phyloP scores from a whole-genome alignment of 495 filamentous ascomycete genomes.

The Hypoxylon lenormandii region DNA sequence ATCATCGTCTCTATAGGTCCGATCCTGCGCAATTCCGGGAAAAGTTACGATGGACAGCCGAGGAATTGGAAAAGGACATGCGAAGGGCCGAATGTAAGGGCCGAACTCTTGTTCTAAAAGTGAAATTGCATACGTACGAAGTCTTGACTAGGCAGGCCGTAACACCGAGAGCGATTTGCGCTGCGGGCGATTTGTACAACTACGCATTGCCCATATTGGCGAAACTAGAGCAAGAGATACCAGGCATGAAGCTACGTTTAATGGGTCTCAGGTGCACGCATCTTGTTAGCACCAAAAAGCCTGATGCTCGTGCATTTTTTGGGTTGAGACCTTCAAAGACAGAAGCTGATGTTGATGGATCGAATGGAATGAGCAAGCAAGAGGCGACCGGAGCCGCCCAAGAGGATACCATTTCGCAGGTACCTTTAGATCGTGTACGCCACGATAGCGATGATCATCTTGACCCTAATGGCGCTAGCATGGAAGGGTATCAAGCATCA shows the following conservation, averaged over 20 bases:
- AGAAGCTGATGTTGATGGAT: slow-evolving; percentile 25
- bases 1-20: too few relatives aligned
- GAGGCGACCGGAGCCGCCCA: slow-evolving; percentile 30
- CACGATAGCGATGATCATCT: slow-evolving; percentile 7
- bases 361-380: slow-evolving; percentile 7
- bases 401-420: slow-evolving; percentile 69
- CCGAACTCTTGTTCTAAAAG: slow-evolving; percentile 87
- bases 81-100: slow-evolving; percentile 84
- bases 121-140: slow-evolving; percentile 94
- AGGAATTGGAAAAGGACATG: slow-evolving; percentile 90
- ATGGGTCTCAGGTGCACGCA: slow-evolving; percentile 91
- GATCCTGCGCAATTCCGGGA: slow-evolving; percentile 73
- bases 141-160: slow-evolving; percentile 85
- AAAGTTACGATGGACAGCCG: slow-evolving; percentile 81
- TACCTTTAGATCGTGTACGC: slow-evolving; percentile 71
- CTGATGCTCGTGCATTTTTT: slow-evolving; percentile 80
- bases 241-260: slow-evolving; percentile 81
- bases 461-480: slow-evolving; percentile 14
- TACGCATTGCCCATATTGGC: slow-evolving; percentile 83
- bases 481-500: not conserved
- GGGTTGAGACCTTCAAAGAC: slow-evolving; percentile 62
- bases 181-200: slow-evolving; percentile 84
- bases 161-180: slow-evolving; percentile 75
- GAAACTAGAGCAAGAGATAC: slow-evolving; percentile 87
- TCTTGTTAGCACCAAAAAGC: slow-evolving; percentile 84